Conservation (phyloP, 129 eudicot species). For the Centrapalus pauciflorus region DNA sequence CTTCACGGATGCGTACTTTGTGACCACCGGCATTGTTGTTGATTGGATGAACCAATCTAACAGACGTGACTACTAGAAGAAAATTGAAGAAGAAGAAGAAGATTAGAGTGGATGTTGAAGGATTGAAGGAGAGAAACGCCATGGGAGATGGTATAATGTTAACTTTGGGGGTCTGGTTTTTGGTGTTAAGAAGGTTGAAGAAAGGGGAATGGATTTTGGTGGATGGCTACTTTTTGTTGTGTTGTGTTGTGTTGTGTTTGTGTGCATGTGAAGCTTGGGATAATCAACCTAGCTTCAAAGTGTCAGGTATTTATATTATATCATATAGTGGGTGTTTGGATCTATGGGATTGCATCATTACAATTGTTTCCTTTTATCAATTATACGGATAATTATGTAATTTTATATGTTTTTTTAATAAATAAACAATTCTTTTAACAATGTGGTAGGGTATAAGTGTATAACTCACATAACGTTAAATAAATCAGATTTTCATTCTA, state of each 20-base stretch:
- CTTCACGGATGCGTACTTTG: constrained; percentile 31
- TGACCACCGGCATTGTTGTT: constrained; percentile 36
- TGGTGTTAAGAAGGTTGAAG: constrained; percentile 24
- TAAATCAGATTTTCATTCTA: too few relatives aligned
- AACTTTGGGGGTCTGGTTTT: constrained; percentile 12
- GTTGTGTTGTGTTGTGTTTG: constrained; percentile 8
- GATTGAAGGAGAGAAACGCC: constrained; percentile 33
- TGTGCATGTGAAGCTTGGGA: constrained; percentile 51
- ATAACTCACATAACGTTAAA: too few relatives aligned
- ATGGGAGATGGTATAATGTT: constrained; percentile 30
- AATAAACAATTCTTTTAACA: too few relatives aligned
- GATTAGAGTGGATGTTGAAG: neutral
- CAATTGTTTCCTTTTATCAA: too few relatives aligned
- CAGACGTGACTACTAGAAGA: constrained; percentile 30
- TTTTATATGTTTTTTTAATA: too few relatives aligned
- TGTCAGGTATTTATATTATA: constrained; percentile 16
- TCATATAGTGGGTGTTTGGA: constrained; percentile 9
- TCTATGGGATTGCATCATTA: neutral
- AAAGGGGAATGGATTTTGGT: constrained; percentile 17
- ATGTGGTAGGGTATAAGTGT: too few relatives aligned
- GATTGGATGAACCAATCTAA: constrained; percentile 27
- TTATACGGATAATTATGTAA: too few relatives aligned
- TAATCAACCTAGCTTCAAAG: constrained; percentile 29
- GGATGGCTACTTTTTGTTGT: constrained; percentile 33
- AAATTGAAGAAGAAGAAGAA: constrained; percentile 3